Percentiles rank a stretch among this genome's conserved stretches.
Conservation (phyloP, 768 basidiomycete genomes). For the Pholiota microspora region DNA sequence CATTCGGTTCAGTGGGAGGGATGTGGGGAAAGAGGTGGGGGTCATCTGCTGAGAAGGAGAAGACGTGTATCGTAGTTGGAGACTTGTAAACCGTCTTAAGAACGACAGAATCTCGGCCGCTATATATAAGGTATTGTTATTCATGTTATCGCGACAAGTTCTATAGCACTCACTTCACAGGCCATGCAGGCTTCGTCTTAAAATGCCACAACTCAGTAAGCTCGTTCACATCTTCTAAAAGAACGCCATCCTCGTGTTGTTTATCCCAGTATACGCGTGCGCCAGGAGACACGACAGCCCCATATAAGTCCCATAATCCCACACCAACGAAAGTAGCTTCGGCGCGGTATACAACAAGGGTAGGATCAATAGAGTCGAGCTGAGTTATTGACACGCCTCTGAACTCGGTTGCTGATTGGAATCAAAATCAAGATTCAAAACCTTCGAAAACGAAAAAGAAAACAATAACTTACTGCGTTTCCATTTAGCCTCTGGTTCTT, state of each 20-base stretch:
- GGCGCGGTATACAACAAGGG: conserved; percentile 91
- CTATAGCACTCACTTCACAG: conserved; percentile 61
- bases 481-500: conserved; percentile 99
- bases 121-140: conserved; percentile 29
- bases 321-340: conserved; percentile 98
- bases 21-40: conserved; percentile 78
- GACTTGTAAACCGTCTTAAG: conserved; percentile 98
- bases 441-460: conserved; percentile 8
- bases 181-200: conserved; percentile 91
- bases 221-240: conserved; percentile 89
- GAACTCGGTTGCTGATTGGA: conserved; percentile 65
- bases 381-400: conserved; percentile 94
- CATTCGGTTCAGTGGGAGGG: conserved; percentile 64
- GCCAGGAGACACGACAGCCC: conserved; percentile 83
- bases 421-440: conserved; percentile 7
- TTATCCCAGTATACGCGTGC: conserved; percentile 87
- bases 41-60: conserved; percentile 93
- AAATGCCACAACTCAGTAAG: conserved; percentile 92
- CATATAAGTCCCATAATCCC: conserved; percentile 92
- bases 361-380: conserved; percentile 95
- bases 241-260: conserved; percentile 78
- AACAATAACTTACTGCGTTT: conserved; percentile 73
- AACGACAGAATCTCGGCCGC: conserved; percentile 87
- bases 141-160: conserved; percentile 7
- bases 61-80: conserved; percentile 90